Evolutionary conservation across 1,284 basidiomycete genomes (phyloP).

Genomic region (Inonotus hispidus): DNA sequence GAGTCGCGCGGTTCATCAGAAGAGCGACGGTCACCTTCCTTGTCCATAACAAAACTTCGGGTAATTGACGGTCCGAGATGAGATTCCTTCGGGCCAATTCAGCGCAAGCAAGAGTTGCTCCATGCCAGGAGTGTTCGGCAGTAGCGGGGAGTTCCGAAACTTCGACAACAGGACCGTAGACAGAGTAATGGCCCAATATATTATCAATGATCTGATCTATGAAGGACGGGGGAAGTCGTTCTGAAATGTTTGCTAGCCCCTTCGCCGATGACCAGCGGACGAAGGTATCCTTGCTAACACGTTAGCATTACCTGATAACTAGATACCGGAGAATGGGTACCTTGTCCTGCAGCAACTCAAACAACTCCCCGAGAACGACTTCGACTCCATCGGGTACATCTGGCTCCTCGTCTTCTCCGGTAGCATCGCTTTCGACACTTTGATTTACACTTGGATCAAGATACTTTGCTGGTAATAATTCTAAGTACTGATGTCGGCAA

Average conservation of each 20-base stretch:
- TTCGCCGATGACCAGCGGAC: conserved; percentile 96
- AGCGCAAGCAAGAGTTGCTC: conserved; percentile 87
- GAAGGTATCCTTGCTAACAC: conserved; percentile 70
- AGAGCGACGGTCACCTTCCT: conserved; percentile 51
- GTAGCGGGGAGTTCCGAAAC: conserved; percentile 70
- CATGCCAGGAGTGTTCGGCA: conserved; percentile 91
- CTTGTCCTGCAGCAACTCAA: conserved; percentile 78
- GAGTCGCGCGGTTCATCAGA: background rate
- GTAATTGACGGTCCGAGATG: conserved; percentile 51
- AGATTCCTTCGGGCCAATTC: conserved; percentile 86
- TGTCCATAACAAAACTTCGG: conserved; percentile 69
- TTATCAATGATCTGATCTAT: conserved; percentile 78
- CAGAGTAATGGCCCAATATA: conserved; percentile 62
- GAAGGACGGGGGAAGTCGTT: conserved; percentile 73
- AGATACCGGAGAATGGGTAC: conserved; percentile 36
- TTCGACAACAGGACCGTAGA: conserved; percentile 49
- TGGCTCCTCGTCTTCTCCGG: conserved; percentile 31
- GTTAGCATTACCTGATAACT: background rate
- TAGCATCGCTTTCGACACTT: background rate
- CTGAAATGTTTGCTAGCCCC: conserved; percentile 82
- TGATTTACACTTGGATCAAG: background rate
- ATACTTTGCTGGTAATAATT: conserved; percentile 19
- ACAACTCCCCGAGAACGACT: conserved; percentile 65
- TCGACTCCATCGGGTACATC: conserved; percentile 84
- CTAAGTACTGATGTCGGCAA: conserved; percentile 29